Percentiles rank a stretch among this genome's conserved stretches.
phyloP scores from a whole-genome alignment of 345 rosid genomes.

The Populus alba region DNA sequence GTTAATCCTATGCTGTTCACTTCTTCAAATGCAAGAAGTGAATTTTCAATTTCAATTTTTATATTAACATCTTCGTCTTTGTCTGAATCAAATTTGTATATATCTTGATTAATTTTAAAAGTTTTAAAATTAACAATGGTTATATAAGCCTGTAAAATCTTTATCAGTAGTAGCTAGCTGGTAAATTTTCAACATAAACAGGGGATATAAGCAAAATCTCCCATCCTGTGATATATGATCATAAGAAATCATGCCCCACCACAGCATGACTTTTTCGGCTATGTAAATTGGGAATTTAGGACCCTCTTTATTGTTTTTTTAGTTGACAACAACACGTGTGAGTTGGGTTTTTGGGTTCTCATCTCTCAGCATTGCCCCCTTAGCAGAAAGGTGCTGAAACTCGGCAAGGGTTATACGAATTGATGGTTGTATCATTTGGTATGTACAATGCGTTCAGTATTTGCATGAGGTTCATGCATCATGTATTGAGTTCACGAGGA shows the following conservation, averaged over 20 bases:
- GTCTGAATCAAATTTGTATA: too few relatives aligned
- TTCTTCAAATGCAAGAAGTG: background rate
- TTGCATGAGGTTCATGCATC: too few relatives aligned
- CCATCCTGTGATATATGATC: conserved; percentile 9
- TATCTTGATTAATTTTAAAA: too few relatives aligned
- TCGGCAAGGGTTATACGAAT: too few relatives aligned
- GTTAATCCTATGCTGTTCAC: background rate
- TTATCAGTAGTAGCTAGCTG: background rate
- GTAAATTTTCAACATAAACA: background rate
- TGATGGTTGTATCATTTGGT: too few relatives aligned
- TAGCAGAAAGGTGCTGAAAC: background rate
- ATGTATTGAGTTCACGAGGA: too few relatives aligned
- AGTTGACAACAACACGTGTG: conserved; percentile 39
- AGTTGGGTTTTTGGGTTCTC: conserved; percentile 18
- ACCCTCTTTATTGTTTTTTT: conserved; percentile 9
- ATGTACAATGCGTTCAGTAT: too few relatives aligned
- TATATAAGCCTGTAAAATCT: too few relatives aligned
- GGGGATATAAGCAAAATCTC: conserved; percentile 1
- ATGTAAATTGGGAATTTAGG: background rate
- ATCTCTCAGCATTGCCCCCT: conserved; percentile 8
- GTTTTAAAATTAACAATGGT: too few relatives aligned
- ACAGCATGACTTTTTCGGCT: conserved; percentile 22
- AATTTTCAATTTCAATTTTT: background rate
- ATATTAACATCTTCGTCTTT: too few relatives aligned
- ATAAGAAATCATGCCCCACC: background rate